phyloP scores from a whole-genome alignment of 805 yeast species.

The Metschnikowia kunwiensis region DNA sequence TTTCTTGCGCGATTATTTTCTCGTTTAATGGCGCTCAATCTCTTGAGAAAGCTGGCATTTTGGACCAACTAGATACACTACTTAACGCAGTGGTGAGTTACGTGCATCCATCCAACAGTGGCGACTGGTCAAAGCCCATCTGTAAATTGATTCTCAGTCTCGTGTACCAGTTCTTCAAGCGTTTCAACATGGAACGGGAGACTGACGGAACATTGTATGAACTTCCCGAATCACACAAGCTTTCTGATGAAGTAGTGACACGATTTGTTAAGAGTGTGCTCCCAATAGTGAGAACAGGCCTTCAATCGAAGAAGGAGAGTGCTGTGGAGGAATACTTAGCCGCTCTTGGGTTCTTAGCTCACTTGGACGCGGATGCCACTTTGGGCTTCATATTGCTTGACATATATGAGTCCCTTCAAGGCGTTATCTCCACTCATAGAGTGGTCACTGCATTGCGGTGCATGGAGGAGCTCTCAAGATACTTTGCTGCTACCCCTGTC shows the following conservation, averaged over 20 bases:
- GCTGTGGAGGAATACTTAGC: conserved; percentile 57
- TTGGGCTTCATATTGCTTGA: conserved; percentile 60
- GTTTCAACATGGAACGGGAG: conserved; percentile 50
- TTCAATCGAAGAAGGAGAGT: conserved; percentile 68
- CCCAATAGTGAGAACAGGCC: conserved; percentile 60
- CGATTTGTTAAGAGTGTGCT: conserved; percentile 51
- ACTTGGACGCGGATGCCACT: conserved; percentile 53
- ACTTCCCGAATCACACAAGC: conserved; percentile 31
- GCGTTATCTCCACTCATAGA: conserved; percentile 75
- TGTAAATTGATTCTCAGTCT: conserved; percentile 63
- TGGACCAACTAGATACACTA: conserved; percentile 52
- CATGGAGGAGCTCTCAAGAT: conserved; percentile 61
- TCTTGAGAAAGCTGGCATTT: conserved; percentile 41
- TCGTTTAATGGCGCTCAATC: conserved; percentile 55
- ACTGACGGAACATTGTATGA: conserved; percentile 24
- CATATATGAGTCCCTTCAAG: conserved; percentile 70
- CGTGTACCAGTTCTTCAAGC: conserved; percentile 56
- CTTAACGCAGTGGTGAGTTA: conserved; percentile 74
- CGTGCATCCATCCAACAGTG: conserved; percentile 90
- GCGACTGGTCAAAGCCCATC: conserved; percentile 77
- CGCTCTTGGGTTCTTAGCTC: conserved; percentile 61
- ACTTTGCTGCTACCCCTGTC: conserved; percentile 58
- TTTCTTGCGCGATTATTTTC: conserved; percentile 48
- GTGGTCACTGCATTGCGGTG: conserved; percentile 68
- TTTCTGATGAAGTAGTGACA: conserved; percentile 32